These are phyloP conservation scores for Corchorus capsularis DNA, from an alignment of 345 rosid species.

Conservation along the genomic window DNA sequence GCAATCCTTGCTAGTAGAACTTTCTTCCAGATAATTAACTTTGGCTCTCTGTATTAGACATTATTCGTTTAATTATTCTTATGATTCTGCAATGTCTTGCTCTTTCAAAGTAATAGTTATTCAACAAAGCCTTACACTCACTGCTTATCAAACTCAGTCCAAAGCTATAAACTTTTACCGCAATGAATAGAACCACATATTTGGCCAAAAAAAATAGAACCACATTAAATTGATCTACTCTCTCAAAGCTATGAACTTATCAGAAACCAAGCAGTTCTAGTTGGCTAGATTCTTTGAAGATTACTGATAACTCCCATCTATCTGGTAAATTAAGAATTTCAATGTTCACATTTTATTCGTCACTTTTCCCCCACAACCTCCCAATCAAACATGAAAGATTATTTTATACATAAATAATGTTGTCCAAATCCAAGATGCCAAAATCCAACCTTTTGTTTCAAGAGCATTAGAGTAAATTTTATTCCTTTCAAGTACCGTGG, in stretches of 20 bases:
- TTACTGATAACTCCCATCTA: neutral
- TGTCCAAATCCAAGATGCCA: neutral
- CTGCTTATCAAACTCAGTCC: neutral
- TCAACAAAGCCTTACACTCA: no score
- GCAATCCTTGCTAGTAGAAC: neutral
- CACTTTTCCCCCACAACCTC: neutral
- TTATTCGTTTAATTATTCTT: no score
- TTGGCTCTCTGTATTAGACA: neutral
- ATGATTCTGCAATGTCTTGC: neutral
- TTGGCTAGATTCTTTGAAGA: neutral
- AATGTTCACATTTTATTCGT: no score
- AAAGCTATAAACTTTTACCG: neutral
- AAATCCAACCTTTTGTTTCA: neutral
- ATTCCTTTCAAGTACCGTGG: neutral
- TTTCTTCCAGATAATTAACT: neutral
- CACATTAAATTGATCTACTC: neutral
- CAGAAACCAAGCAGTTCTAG: neutral
- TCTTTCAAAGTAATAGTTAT: neutral
- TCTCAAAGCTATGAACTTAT: neutral
- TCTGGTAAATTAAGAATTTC: neutral
- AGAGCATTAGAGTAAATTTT: neutral
- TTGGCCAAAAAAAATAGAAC: neutral
- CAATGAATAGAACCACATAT: neutral
- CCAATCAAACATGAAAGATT: neutral
- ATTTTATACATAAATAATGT: neutral